Evolutionary conservation across 495 filamentous ascomycete genomes (phyloP).

Genomic region (Poronia punctata): DNA sequence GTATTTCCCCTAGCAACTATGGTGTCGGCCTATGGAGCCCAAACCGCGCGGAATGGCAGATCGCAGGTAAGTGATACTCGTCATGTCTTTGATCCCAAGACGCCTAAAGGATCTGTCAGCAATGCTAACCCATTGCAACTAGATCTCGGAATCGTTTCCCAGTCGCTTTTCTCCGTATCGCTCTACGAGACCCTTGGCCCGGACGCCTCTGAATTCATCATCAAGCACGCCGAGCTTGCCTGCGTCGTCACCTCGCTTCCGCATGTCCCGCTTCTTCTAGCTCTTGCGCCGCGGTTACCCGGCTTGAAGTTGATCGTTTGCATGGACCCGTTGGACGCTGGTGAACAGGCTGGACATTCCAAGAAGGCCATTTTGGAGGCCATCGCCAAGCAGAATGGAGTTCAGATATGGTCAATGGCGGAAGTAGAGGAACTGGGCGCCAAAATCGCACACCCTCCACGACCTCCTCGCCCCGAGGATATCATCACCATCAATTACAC

Average conservation of each 20-base stretch:
- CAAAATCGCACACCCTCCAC: slow-evolving; percentile 55
- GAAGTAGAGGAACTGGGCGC: slow-evolving; percentile 73
- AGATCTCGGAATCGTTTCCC: slow-evolving; percentile 88
- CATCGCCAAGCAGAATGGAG: slow-evolving; percentile 62
- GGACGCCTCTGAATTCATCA: slow-evolving; percentile 87
- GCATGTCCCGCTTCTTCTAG: slow-evolving; percentile 80
- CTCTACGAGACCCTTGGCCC: slow-evolving; percentile 95
- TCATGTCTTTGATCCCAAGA: neutral
- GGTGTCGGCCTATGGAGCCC: slow-evolving; percentile 91
- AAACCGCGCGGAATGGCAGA: slow-evolving; percentile 97
- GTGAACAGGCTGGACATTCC: slow-evolving; percentile 69
- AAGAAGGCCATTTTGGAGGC: slow-evolving; percentile 71
- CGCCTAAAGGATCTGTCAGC: no score
- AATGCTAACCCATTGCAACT: slow-evolving; percentile 8
- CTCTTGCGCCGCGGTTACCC: slow-evolving; percentile 71
- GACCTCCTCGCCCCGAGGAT: slow-evolving; percentile 66
- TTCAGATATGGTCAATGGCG: slow-evolving; percentile 68
- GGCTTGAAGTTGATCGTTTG: slow-evolving; percentile 82
- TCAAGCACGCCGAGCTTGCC: slow-evolving; percentile 74
- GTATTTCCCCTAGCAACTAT: slow-evolving; percentile 61
- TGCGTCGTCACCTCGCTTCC: slow-evolving; percentile 74
- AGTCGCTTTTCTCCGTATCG: slow-evolving; percentile 83
- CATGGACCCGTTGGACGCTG: slow-evolving; percentile 76
- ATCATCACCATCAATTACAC: slow-evolving; percentile 96
- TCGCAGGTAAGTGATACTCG: slow-evolving; percentile 55